Base-by-base conservation (phyloP, 1,284 basidiomycete genomes). In the Chalciporus sp. region DNA sequence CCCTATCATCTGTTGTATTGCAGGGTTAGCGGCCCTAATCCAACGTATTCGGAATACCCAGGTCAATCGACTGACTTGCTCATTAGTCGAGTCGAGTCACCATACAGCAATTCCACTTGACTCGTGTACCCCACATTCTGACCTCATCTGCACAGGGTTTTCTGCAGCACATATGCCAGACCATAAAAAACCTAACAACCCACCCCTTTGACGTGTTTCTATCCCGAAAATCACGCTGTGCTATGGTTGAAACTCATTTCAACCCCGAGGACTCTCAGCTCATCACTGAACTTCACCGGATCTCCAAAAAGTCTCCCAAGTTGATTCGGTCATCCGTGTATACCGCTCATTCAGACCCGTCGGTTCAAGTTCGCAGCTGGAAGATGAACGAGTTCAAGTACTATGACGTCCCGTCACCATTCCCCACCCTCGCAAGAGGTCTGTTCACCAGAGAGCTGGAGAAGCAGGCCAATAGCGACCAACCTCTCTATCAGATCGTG, bases 311-410 rank as follows among this genome's bases (percentile, higher is more conserved):
- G 49, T 76, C 75, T 0, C 78, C 79, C 2, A 89, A 85, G 67
- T 73, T 91, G 40, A 77, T 90, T 46, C 77, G 76, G 41, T 83
- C 83, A 4, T 74, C 77, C 0, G 62, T 71, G 4, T 86, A 89
- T 64, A 42, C 66, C 1, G 82, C 79, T 0, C 84, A 86, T 0
- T 79, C 79, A 0, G 81, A 82, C 54, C 77, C 82, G 0, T 62
- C 66, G 4, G 75, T 86, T 58, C 64, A 66, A 8, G 74, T 97
- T 28, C 79, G 82, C 11, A 94, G 90, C 73, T 98, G 94, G 95
- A 95, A 93, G 76, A 94, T 97, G 93, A 90, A 91, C 65, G 95
- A 97, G 70, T 91, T 87, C 78, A 92, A 93, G 70, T 98, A 97
- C 73, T 91, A 92, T 57, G 83, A 88, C 45, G 79, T 92, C 4